A percentile compares a stretch with the other conserved stretches of the same genome.
phyloP scores from a whole-genome alignment of 1,284 basidiomycete species.

The Violaceomyces palustris region DNA sequence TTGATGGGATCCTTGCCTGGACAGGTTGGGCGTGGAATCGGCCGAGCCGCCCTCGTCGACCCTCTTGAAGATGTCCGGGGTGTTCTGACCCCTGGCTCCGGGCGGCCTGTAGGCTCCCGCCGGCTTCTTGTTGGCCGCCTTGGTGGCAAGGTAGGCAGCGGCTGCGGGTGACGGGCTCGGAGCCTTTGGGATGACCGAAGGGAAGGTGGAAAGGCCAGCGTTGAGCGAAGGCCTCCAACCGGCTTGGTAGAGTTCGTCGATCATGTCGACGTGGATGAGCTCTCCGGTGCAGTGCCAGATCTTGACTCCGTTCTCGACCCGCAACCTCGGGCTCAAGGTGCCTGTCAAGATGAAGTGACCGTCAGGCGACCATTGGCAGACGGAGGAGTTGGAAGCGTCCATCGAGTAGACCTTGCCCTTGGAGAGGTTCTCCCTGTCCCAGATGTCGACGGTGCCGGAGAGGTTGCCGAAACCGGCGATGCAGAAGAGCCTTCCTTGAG shows the following conservation, averaged over 20 bases:
- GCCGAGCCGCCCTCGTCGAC: conserved; percentile 67
- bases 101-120: conserved; percentile 52
- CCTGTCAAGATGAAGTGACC: conserved; percentile 89
- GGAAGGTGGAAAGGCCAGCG: conserved; percentile 68
- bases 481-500: conserved; percentile 80
- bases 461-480: conserved; percentile 95
- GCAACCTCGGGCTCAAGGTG: conserved; percentile 83
- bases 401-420: conserved; percentile 72
- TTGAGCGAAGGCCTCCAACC: conserved; percentile 74
- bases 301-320: conserved; percentile 95
- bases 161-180: conserved; percentile 67
- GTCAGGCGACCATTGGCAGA: conserved; percentile 92
- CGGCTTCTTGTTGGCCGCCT: conserved; percentile 44
- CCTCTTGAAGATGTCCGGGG: conserved; percentile 77
- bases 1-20: conserved; percentile 8
- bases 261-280: conserved; percentile 70
- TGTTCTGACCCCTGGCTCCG: conserved; percentile 75
- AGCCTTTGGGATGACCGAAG: conserved; percentile 65
- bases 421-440: conserved; percentile 75
- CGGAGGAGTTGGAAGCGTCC: conserved; percentile 85
- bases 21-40: conserved; percentile 18
- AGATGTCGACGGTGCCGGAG: conserved; percentile 85
- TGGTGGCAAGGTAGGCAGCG: conserved; percentile 50
- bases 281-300: conserved; percentile 88
- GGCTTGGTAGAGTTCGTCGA: conserved; percentile 82